Conservation (phyloP, 495 filamentous ascomycete species). For the Lasiosphaeria miniovina region DNA sequence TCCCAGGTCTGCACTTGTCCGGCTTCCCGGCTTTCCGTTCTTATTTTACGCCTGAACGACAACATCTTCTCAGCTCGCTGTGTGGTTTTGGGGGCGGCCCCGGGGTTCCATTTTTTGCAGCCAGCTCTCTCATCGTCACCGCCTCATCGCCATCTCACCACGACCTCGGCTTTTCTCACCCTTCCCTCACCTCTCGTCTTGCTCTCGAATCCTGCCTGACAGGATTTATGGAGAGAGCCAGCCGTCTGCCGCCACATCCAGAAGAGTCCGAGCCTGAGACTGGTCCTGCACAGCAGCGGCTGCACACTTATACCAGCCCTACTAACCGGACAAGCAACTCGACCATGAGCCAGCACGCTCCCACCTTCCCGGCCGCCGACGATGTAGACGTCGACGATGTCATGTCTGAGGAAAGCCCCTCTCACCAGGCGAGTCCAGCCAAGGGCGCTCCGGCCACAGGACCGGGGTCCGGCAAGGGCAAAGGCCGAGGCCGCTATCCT, state of each 20-base stretch:
- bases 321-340: neutral
- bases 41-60: neutral
- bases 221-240: too few relatives aligned
- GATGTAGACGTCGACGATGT: slow-evolving; percentile 22
- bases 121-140: neutral
- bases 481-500: slow-evolving; percentile 25
- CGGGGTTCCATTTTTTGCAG: neutral
- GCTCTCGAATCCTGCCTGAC: too few relatives aligned
- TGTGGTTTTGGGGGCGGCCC: neutral
- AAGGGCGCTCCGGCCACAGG: slow-evolving; percentile 14
- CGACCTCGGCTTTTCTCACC: too few relatives aligned
- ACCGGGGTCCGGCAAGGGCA: slow-evolving; percentile 24
- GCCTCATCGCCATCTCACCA: neutral
- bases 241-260: too few relatives aligned
- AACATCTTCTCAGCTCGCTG: neutral
- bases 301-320: too few relatives aligned
- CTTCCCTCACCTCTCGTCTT: too few relatives aligned
- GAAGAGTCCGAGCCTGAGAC: too few relatives aligned
- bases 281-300: too few relatives aligned
- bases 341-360: neutral
- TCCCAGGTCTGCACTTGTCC: too few relatives aligned
- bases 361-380: slow-evolving; percentile 11
- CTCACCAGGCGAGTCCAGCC: slow-evolving; percentile 23
- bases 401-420: slow-evolving; percentile 18
- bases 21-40: neutral